These are phyloP conservation scores for Geum urbanum DNA, from an alignment of 306 rosid species.

Conservation along the genomic window DNA sequence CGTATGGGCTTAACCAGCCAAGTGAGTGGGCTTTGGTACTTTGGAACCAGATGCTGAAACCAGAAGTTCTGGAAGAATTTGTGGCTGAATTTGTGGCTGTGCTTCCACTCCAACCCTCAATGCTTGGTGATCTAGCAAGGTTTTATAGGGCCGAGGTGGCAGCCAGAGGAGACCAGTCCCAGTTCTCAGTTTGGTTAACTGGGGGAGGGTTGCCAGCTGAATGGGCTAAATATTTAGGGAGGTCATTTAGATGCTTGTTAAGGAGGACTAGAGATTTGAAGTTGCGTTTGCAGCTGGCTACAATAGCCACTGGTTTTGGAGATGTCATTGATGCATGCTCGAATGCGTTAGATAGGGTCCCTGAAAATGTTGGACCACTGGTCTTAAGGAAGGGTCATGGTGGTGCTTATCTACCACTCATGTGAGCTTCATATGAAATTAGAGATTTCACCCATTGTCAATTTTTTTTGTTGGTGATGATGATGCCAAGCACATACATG, in stretches of 20 bases:
- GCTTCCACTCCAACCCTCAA: conserved; percentile 83
- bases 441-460: neutral
- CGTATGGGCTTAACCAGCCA: conserved; percentile 91
- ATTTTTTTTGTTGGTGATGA: neutral
- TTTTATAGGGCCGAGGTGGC: conserved; percentile 88
- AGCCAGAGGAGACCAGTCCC: conserved; percentile 95
- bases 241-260: conserved; percentile 85
- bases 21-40: conserved; percentile 97
- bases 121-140: conserved; percentile 77
- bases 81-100: conserved; percentile 89
- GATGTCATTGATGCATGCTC: conserved; percentile 57
- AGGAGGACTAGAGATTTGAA: conserved; percentile 85
- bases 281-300: conserved; percentile 67
- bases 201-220: conserved; percentile 98
- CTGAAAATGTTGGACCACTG: conserved; percentile 78
- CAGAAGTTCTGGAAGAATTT: conserved; percentile 88
- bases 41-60: conserved; percentile 97
- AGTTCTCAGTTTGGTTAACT: conserved; percentile 94
- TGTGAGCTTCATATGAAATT: conserved; percentile 43
- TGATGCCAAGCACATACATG: too few relatives aligned
- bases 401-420: conserved; percentile 89
- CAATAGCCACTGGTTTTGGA: conserved; percentile 73
- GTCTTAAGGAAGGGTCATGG: conserved; percentile 92
- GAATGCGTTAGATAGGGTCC: conserved; percentile 71
- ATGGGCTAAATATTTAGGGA: conserved; percentile 89